Evolutionary conservation across 176 grass and related monocot genomes (phyloP).

Genomic region (Eragrostis curvula): DNA sequence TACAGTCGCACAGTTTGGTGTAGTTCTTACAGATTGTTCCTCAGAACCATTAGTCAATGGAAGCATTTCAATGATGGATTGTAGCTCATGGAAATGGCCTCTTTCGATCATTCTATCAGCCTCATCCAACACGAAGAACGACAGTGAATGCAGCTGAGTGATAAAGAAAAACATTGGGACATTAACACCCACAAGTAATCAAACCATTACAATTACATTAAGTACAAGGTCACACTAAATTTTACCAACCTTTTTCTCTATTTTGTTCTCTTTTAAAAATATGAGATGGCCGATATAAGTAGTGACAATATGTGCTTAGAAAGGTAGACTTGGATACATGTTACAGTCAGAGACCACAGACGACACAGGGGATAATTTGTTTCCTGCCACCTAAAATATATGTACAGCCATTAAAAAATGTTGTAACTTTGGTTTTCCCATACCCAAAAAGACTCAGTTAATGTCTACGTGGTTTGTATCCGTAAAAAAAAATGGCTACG

Average conservation of each 20-base stretch:
- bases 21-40: conserved; percentile 32
- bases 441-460: background rate
- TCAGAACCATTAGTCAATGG: conserved; percentile 49
- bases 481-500: too few species aligned
- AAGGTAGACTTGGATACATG: background rate
- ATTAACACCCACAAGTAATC: background rate
- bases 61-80: conserved; percentile 87
- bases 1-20: conserved; percentile 50
- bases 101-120: conserved; percentile 92
- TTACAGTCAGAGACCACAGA: background rate
- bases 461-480: too few species aligned
- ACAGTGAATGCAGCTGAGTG: conserved; percentile 79
- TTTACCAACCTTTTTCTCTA: background rate
- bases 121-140: conserved; percentile 92
- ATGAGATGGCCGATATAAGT: background rate
- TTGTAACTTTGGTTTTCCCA: background rate
- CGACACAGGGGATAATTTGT: background rate
- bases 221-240: conserved; percentile 7
- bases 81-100: conserved; percentile 35
- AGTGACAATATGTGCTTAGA: background rate
- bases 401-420: background rate
- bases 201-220: background rate
- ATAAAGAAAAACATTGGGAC: conserved; percentile 27
- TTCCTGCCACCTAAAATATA: background rate
- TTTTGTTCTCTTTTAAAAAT: background rate